Conservation (phyloP, 345 rosid species). For the Moricandia moricandioides region DNA sequence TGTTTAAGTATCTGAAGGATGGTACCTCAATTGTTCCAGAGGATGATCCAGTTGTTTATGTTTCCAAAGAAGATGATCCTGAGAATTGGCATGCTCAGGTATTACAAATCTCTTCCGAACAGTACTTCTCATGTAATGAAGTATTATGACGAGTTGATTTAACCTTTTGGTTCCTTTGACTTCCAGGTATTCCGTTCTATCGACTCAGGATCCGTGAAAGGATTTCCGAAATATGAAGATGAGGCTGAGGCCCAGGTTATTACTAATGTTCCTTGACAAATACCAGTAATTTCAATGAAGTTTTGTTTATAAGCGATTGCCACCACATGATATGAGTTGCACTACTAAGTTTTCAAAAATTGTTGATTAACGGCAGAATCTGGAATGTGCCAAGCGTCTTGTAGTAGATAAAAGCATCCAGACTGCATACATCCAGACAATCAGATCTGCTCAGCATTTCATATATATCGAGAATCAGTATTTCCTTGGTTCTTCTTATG, state of each 20-base stretch:
- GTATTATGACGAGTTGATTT: slow-evolving; percentile 1
- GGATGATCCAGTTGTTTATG: slow-evolving; percentile 52
- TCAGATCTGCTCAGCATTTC: slow-evolving; percentile 94
- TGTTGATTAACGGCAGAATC: slow-evolving; percentile 58
- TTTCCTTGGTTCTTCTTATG: slow-evolving; percentile 96
- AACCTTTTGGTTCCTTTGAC: slow-evolving; percentile 9
- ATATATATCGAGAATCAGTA: slow-evolving; percentile 98
- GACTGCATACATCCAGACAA: slow-evolving; percentile 90
- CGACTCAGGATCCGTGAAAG: slow-evolving; percentile 77
- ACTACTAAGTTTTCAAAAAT: slow-evolving; percentile 12
- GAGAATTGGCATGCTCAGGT: slow-evolving; percentile 95
- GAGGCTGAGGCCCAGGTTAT: slow-evolving; percentile 50
- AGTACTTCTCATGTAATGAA: background rate
- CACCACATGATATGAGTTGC: background rate
- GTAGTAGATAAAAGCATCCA: slow-evolving; percentile 95
- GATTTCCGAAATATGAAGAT: slow-evolving; percentile 59
- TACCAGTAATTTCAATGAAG: background rate
- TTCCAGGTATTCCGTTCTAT: slow-evolving; percentile 79
- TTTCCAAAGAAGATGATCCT: slow-evolving; percentile 53
- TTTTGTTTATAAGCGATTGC: background rate
- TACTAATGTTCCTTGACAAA: background rate
- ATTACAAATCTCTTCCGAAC: slow-evolving; percentile 43
- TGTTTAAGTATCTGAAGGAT: slow-evolving; percentile 28
- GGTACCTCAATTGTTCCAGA: slow-evolving; percentile 50
- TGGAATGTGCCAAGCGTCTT: slow-evolving; percentile 56